phyloP scores from a whole-genome alignment of 2,329 filamentous ascomycete species.

The Hawksworthiomyces lignivorus region DNA sequence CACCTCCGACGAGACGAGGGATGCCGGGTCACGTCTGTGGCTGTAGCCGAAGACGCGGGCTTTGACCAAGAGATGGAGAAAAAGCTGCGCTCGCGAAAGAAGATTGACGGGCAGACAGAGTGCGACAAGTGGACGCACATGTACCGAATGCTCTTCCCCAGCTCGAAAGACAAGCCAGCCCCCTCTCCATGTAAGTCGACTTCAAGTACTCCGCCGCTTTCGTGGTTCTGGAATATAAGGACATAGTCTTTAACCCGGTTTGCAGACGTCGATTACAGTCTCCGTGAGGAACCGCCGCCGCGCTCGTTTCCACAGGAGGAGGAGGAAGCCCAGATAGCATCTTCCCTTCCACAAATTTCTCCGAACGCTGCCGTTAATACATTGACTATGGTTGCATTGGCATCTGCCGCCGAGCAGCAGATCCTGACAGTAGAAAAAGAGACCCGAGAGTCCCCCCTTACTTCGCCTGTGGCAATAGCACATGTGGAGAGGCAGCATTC shows the following conservation, averaged over 20 bases:
- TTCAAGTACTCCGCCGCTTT: too few species aligned
- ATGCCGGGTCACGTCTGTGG: conserved; percentile 17
- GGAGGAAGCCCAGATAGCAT: too few species aligned
- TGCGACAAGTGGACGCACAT: conserved; percentile 31
- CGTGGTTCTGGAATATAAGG: not conserved
- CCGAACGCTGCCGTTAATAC: too few species aligned
- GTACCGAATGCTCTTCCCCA: conserved; percentile 29
- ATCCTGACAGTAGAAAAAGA: not conserved
- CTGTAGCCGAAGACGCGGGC: conserved; percentile 24
- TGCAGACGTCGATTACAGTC: conserved; percentile 9
- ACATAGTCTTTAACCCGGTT: too few species aligned
- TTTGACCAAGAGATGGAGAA: conserved; percentile 29
- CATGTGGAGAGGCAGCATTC: too few species aligned
- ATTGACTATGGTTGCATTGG: not conserved
- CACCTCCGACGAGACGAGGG: conserved; percentile 22
- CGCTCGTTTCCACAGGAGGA: not conserved
- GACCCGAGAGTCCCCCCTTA: too few species aligned
- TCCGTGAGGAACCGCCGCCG: not conserved
- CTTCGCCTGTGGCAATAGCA: too few species aligned
- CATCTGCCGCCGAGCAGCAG: conserved; percentile 6
- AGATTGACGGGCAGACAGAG: conserved; percentile 22
- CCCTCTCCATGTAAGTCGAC: conserved; percentile 26
- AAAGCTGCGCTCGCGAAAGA: conserved; percentile 25
- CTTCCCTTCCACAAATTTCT: too few species aligned
- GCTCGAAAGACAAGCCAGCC: conserved; percentile 18